A percentile compares a stretch with the other conserved stretches of the same genome.
Evolutionary conservation across 106 monocot genomes (phyloP).

Genomic region (Allium sativum): DNA sequence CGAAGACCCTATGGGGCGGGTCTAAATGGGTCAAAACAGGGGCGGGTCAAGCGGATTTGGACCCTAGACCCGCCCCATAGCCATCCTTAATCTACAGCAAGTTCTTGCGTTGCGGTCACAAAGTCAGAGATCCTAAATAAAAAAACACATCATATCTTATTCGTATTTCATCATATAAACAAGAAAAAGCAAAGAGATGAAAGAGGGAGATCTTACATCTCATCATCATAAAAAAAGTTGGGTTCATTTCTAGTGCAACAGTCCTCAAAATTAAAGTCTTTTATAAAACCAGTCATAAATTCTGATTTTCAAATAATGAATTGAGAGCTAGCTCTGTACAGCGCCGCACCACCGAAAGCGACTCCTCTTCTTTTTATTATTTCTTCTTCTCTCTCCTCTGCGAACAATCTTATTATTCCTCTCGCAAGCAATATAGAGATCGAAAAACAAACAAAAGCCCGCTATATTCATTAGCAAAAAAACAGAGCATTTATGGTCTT

Average conservation of each 20-base stretch:
- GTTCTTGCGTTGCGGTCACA: too few species aligned
- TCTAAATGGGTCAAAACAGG: too few species aligned
- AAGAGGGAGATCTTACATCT: not conserved
- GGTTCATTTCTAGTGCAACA: slow-evolving; percentile 8
- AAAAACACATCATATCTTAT: not conserved
- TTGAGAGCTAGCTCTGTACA: slow-evolving; percentile 13
- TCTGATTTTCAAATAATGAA: too few species aligned
- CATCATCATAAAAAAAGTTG: not conserved
- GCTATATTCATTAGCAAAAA: not conserved
- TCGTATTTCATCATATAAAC: not conserved
- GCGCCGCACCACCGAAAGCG: slow-evolving; percentile 81
- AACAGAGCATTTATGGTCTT: not conserved
- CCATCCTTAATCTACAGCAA: too few species aligned
- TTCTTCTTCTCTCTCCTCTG: not conserved
- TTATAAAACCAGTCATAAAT: too few species aligned
- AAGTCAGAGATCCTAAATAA: not conserved
- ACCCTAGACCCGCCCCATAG: too few species aligned
- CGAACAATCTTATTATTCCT: slow-evolving; percentile 14
- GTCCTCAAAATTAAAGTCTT: not conserved
- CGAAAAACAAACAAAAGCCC: not conserved
- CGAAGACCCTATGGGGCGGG: too few species aligned
- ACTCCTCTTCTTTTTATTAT: slow-evolving; percentile 17
- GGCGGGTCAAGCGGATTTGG: too few species aligned
- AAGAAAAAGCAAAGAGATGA: not conserved
- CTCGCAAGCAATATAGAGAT: not conserved